These are phyloP conservation scores for Aspergillus oerlinghausenensis DNA, from an alignment of 2,329 filamentous ascomycete species.

Conservation along the genomic window DNA sequence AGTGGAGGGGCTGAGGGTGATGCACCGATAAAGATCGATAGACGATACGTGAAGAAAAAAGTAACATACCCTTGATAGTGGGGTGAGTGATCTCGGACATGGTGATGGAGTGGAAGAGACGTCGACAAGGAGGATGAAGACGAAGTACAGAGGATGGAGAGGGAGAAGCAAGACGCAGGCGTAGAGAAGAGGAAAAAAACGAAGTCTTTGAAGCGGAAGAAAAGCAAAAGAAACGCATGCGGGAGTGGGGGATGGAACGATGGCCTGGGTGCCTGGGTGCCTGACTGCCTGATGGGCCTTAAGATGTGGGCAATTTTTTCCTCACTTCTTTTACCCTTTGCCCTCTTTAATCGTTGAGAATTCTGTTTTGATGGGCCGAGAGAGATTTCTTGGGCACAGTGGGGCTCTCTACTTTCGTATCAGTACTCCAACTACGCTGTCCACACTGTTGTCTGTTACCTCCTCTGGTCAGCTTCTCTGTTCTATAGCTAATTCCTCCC, in stretches of 20 bases:
- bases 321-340: not conserved
- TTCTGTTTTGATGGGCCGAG: not conserved
- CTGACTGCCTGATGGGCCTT: not conserved
- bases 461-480: not conserved
- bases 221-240: conserved; percentile 16
- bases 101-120: conserved; percentile 31
- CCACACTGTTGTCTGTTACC: not conserved
- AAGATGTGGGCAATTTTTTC: not conserved
- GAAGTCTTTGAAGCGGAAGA: conserved; percentile 4
- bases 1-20: conserved; percentile 9
- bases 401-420: not conserved
- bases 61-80: conserved; percentile 65
- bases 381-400: not conserved
- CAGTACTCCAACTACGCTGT: not conserved
- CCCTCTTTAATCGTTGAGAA: not conserved
- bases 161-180: conserved; percentile 19
- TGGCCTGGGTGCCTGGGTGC: not conserved
- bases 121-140: conserved; percentile 10
- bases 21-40: not conserved
- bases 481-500: not conserved
- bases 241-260: conserved; percentile 11
- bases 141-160: conserved; percentile 14
- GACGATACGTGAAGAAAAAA: conserved; percentile 7
- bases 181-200: conserved; percentile 16
- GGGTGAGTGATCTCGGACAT: conserved; percentile 71